These are phyloP conservation scores for Samsoniella hepiali DNA, from an alignment of 2,329 filamentous ascomycete species.

Conservation along the genomic window DNA sequence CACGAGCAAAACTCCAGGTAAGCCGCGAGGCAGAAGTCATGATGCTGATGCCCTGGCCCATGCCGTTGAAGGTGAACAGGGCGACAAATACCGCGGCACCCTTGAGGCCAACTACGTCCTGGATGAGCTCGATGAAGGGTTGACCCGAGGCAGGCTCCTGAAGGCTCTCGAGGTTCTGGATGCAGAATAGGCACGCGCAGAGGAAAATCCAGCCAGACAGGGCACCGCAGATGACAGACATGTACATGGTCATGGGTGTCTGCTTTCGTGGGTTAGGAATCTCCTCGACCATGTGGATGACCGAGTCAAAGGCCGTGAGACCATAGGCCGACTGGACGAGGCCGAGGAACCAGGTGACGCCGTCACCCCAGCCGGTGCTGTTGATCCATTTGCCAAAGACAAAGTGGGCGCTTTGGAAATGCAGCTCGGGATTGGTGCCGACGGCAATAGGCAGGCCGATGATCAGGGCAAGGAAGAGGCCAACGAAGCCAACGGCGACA, in stretches of 20 bases:
- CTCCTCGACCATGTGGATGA: conserved; percentile 58
- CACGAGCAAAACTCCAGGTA: conserved; percentile 54
- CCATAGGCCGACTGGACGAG: conserved; percentile 56
- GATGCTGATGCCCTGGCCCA: conserved; percentile 51
- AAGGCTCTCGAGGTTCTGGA: conserved; percentile 43
- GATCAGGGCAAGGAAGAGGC: conserved; percentile 50
- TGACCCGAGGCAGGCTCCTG: conserved; percentile 39
- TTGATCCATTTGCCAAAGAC: conserved; percentile 50
- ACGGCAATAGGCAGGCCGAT: conserved; percentile 51
- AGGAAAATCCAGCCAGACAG: conserved; percentile 50
- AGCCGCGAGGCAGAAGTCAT: conserved; percentile 50
- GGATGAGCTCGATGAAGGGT: conserved; percentile 48
- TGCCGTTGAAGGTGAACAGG: conserved; percentile 54
- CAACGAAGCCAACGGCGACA: conserved; percentile 50
- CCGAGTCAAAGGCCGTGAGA: conserved; percentile 55
- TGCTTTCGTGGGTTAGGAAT: conserved; percentile 50
- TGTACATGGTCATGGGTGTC: conserved; percentile 49
- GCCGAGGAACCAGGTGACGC: conserved; percentile 56
- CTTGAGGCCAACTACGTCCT: conserved; percentile 32
- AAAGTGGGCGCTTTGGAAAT: conserved; percentile 48
- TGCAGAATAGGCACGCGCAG: conserved; percentile 49
- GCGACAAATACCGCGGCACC: conserved; percentile 45
- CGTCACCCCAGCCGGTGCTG: conserved; percentile 49
- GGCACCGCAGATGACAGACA: conserved; percentile 49
- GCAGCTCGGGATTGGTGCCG: conserved; percentile 40